Percentiles rank a stretch among this genome's conserved stretches.
phyloP scores from a whole-genome alignment of 2,329 filamentous ascomycete genomes.

The Talaromyces sp. region DNA sequence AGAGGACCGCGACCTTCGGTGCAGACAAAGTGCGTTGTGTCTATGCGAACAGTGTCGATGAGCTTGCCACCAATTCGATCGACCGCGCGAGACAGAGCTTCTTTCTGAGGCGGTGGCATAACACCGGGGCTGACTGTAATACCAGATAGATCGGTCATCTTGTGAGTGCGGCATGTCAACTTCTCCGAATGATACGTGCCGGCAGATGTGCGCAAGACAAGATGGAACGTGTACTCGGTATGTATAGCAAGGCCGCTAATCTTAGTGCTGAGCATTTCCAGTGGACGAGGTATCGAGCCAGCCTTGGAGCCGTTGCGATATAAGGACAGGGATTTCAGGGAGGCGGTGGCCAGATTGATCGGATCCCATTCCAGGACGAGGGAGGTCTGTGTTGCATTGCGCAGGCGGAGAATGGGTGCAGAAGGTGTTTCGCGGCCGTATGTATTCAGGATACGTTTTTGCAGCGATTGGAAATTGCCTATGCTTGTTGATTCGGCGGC shows the following conservation, averaged over 20 bases:
- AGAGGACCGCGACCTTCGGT: slow-evolving; percentile 82
- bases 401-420: slow-evolving; percentile 76
- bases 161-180: slow-evolving; percentile 84
- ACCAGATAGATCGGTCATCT: slow-evolving; percentile 95
- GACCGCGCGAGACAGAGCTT: slow-evolving; percentile 69
- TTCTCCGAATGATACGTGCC: slow-evolving; percentile 82
- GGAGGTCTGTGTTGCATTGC: slow-evolving; percentile 97
- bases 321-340: slow-evolving; percentile 80
- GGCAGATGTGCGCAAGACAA: slow-evolving; percentile 84
- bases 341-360: slow-evolving; percentile 85
- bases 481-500: slow-evolving; percentile 71
- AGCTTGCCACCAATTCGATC: slow-evolving; percentile 90
- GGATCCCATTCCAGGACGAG: slow-evolving; percentile 98
- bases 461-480: slow-evolving; percentile 74
- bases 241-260: slow-evolving; percentile 95
- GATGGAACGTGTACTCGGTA: slow-evolving; percentile 90
- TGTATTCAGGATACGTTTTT: slow-evolving; percentile 78
- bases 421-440: slow-evolving; percentile 78
- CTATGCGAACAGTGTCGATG: slow-evolving; percentile 84
- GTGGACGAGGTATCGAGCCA: slow-evolving; percentile 83
- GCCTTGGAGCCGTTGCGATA: slow-evolving; percentile 97
- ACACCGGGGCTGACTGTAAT: slow-evolving; percentile 92
- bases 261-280: slow-evolving; percentile 90
- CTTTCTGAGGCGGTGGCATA: slow-evolving; percentile 67
- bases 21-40: slow-evolving; percentile 97